phyloP scores from a whole-genome alignment of 2,329 filamentous ascomycete species.

The Corynespora cassiicola region DNA sequence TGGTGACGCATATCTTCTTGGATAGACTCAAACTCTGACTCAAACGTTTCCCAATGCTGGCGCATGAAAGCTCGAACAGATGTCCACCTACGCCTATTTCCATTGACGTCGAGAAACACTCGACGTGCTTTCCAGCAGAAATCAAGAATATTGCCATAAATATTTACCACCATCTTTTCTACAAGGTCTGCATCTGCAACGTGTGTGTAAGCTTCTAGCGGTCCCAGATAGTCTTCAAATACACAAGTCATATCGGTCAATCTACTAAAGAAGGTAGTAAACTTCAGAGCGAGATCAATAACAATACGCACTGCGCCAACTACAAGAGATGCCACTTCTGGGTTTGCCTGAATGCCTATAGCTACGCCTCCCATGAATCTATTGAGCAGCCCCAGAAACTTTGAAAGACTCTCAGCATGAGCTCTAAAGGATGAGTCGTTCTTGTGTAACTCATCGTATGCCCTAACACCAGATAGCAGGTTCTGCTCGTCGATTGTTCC shows the following conservation, averaged over 20 bases:
- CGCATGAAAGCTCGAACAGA: constrained; percentile 21
- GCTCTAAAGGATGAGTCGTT: constrained; percentile 20
- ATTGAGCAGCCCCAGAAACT: constrained; percentile 22
- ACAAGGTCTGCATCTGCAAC: constrained; percentile 17
- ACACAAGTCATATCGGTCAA: constrained; percentile 22
- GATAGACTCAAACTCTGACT: constrained; percentile 20
- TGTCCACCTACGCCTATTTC: constrained; percentile 14
- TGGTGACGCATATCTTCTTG: constrained; percentile 19
- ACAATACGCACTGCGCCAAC: constrained; percentile 23
- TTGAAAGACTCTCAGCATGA: constrained; percentile 21
- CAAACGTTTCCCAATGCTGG: constrained; percentile 30
- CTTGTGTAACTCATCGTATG: constrained; percentile 19
- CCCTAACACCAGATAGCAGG: constrained; percentile 10
- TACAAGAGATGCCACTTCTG: constrained; percentile 23
- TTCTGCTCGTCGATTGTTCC: constrained; percentile 12
- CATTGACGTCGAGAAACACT: constrained; percentile 20
- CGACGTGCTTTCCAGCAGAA: constrained; percentile 22
- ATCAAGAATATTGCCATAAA: constrained; percentile 21
- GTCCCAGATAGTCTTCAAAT: constrained; percentile 24
- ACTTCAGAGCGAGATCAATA: constrained; percentile 24
- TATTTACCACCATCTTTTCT: constrained; percentile 15
- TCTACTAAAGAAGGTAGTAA: constrained; percentile 21
- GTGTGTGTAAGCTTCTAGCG: constrained; percentile 19
- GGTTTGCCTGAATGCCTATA: constrained; percentile 22
- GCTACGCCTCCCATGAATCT: constrained; percentile 24